Evolutionary conservation across 768 basidiomycete species (phyloP).

Genomic region (Boletus subparvulus): DNA sequence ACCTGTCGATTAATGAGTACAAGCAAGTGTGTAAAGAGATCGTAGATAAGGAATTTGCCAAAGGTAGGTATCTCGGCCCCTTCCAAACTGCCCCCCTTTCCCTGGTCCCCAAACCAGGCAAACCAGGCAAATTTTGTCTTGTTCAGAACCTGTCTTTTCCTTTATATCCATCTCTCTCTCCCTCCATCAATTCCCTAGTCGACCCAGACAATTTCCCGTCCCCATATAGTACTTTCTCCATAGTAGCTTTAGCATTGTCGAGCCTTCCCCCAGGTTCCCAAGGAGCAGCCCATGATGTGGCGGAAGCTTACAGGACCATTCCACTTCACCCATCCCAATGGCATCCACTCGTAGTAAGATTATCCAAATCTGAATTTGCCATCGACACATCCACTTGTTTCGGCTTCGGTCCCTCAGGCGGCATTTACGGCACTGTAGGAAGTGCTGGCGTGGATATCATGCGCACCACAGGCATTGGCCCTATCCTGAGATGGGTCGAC

Average conservation of each 20-base stretch:
- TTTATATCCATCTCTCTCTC: no score
- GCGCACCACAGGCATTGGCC: slow-evolving; percentile 17
- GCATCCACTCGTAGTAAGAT: slow-evolving; percentile 32
- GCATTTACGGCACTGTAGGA: slow-evolving; percentile 26
- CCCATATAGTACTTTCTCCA: neutral
- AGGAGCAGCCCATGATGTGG: neutral
- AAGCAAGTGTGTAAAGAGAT: no score
- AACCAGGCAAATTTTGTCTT: no score
- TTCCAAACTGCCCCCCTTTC: no score
- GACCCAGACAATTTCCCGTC: slow-evolving; percentile 75
- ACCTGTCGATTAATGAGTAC: no score
- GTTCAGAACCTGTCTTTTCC: no score
- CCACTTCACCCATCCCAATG: slow-evolving; percentile 35
- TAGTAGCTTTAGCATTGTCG: neutral
- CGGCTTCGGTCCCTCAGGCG: slow-evolving; percentile 12
- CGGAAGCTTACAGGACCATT: slow-evolving; percentile 15
- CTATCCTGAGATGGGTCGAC: slow-evolving; percentile 9
- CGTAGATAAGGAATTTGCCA: no score
- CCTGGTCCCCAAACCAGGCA: no score
- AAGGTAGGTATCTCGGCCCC: no score
- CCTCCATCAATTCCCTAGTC: slow-evolving; percentile 52
- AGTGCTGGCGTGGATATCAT: slow-evolving; percentile 24
- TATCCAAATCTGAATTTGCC: neutral
- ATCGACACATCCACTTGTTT: slow-evolving; percentile 24
- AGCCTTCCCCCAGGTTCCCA: rapidly evolving